Evolutionary conservation across 2,329 filamentous ascomycete species (phyloP).

Genomic region (Xylaria hypoxylon): DNA sequence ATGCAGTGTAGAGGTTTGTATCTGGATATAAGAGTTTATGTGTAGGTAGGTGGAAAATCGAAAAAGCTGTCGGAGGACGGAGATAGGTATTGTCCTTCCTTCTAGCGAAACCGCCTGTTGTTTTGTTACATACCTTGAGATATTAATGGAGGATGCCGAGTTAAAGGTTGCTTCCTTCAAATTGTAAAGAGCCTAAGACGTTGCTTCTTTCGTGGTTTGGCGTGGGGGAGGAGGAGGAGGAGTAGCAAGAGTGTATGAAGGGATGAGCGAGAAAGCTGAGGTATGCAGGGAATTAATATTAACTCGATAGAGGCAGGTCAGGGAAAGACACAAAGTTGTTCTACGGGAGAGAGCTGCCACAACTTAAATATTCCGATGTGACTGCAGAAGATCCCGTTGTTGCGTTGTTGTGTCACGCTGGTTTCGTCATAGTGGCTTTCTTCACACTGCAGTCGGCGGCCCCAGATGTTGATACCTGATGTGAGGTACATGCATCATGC

Average conservation of each 20-base stretch:
- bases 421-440: slow-evolving; percentile 31
- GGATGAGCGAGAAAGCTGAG: not conserved
- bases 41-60: not conserved
- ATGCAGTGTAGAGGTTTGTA: not conserved
- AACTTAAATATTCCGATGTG: slow-evolving; percentile 22
- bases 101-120: not conserved
- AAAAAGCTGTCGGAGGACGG: not conserved
- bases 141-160: not conserved
- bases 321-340: not conserved
- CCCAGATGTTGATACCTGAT: not conserved
- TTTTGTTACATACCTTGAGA: slow-evolving; percentile 14
- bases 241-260: not conserved
- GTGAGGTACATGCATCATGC: not conserved
- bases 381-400: slow-evolving; percentile 5
- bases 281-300: not conserved
- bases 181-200: slow-evolving; percentile 12
- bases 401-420: slow-evolving; percentile 26
- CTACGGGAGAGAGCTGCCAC: slow-evolving; percentile 10
- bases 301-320: not conserved
- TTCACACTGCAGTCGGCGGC: not conserved
- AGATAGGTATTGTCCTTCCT: not conserved
- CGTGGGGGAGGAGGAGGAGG: not conserved
- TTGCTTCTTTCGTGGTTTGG: not conserved
- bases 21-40: not conserved
- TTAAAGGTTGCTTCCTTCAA: slow-evolving; percentile 17